Base-by-base conservation (phyloP, 129 eudicot species). In the Ambrosia trifida region DNA sequence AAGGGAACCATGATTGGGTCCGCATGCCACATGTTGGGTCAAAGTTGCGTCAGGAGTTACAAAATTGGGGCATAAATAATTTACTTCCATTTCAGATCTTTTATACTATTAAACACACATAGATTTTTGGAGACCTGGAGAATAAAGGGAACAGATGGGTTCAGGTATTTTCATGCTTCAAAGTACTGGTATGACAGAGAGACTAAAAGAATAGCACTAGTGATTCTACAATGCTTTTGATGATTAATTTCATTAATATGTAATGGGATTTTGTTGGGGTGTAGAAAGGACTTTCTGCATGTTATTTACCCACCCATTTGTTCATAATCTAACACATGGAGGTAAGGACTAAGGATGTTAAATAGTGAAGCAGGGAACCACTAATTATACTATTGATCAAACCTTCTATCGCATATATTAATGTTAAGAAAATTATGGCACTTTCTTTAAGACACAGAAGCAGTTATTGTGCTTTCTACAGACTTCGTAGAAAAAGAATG, bases 311-410 rank as follows among this genome's bases (percentile, higher is more conserved):
- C 62, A 5, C 47, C 62, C 17, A 50, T n/a, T 51, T 69, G 32
- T 50, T 69, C 61, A 69, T 50, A 33, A 51, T 33, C 47, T 47
- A 69, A 50, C 20, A 36, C 62, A 69, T 50, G 30, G 61, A 68
- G 60, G 33, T n/a, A n/a, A n/a, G n/a, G n/a, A n/a, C n/a, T 69
- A 51, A 33, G 63, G 46, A 53, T n/a, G 16, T 16, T 40, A 35
- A 19, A 64, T 47, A 68, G 24, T 30, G 14, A 46, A 38, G 5
- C 38, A 19, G 73, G 20, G 18, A 36, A 28, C 50, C 72, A 9
- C 73, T 30, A 68, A 45, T 51, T 31, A n/a, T 7, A 56, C 11
- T 11, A 56, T 24, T 56, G 62, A 5, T 53, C 32, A 18, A 18
- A 54, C 28, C 28, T 24, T 24, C 28, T 24, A 24, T 24, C 28